These are phyloP conservation scores for Hysterium pulicare DNA, from an alignment of 2,329 filamentous ascomycete genomes.

Conservation along the genomic window DNA sequence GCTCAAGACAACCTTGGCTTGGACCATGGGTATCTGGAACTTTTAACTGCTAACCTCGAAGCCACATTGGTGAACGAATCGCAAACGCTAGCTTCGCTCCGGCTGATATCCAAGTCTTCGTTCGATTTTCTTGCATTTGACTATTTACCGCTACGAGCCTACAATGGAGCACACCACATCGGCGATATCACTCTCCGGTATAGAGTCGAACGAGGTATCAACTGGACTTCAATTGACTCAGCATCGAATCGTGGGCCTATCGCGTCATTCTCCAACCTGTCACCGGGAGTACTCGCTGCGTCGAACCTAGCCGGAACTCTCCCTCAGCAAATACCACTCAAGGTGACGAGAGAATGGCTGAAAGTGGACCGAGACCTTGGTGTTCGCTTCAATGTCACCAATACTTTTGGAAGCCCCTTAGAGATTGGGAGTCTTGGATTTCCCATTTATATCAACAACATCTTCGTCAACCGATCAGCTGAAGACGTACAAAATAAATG, in stretches of 20 bases:
- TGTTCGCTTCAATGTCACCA: conserved; percentile 52
- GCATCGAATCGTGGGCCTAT: conserved; percentile 41
- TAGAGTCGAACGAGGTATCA: conserved; percentile 35
- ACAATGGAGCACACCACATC: conserved; percentile 56
- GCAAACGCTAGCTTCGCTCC: neutral
- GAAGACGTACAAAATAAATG: conserved; percentile 51
- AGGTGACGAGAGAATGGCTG: conserved; percentile 53
- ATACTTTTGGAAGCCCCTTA: conserved; percentile 39
- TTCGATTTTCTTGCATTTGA: conserved; percentile 59
- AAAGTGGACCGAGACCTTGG: conserved; percentile 49
- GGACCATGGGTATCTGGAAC: neutral
- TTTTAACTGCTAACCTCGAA: neutral
- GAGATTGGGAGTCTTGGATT: conserved; percentile 59
- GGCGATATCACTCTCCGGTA: conserved; percentile 58
- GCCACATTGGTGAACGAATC: neutral
- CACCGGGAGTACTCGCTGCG: conserved; percentile 32
- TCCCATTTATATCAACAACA: conserved; percentile 61
- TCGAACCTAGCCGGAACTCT: conserved; percentile 45
- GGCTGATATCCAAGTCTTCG: neutral
- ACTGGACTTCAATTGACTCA: conserved; percentile 51
- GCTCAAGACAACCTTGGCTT: neutral
- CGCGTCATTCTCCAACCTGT: conserved; percentile 17
- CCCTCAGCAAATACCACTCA: conserved; percentile 35
- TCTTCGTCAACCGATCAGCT: conserved; percentile 53
- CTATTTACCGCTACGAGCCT: conserved; percentile 45